Evolutionary conservation across 2,329 filamentous ascomycete species (phyloP).

Genomic region (Whalleya microplaca): DNA sequence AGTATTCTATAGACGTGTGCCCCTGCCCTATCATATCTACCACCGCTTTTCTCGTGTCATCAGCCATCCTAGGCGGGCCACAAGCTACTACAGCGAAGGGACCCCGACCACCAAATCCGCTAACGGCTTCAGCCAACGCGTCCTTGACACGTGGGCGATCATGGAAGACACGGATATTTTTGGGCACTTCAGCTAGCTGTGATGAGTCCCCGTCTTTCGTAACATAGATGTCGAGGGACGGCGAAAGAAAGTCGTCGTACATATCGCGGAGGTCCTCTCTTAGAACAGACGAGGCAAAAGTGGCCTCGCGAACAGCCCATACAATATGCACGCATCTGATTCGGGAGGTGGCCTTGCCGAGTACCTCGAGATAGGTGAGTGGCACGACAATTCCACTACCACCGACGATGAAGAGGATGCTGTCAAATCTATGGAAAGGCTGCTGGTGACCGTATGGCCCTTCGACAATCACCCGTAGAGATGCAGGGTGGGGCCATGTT

Average conservation of each 20-base stretch:
- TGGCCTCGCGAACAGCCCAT: constrained; percentile 49
- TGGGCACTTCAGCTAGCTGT: constrained; percentile 5
- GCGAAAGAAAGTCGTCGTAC: constrained; percentile 29
- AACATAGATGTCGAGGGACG: constrained; percentile 44
- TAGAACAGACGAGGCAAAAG: constrained; percentile 42
- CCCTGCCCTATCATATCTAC: constrained; percentile 36
- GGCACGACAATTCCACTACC: constrained; percentile 50
- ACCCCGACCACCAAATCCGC: constrained; percentile 20
- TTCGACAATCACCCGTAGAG: constrained; percentile 45
- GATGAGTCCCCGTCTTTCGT: constrained; percentile 26
- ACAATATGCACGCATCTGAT: constrained; percentile 38
- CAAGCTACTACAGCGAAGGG: constrained; percentile 48
- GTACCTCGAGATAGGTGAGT: constrained; percentile 41
- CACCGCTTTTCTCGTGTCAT: constrained; percentile 45
- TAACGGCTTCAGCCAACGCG: constrained; percentile 37
- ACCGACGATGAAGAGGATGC: constrained; percentile 48
- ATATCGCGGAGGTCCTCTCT: constrained; percentile 38
- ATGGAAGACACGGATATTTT: constrained; percentile 24
- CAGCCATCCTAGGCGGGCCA: constrained; percentile 49
- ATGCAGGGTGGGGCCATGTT: constrained; percentile 29
- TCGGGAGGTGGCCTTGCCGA: constrained; percentile 25
- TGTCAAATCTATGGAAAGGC: constrained; percentile 43
- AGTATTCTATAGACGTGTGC: constrained; percentile 42
- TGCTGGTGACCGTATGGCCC: constrained; percentile 49
- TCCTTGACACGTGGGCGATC: constrained; percentile 40